Base-by-base conservation (phyloP, 1,284 basidiomycete species). In the Pulchroboletus neoregius region DNA sequence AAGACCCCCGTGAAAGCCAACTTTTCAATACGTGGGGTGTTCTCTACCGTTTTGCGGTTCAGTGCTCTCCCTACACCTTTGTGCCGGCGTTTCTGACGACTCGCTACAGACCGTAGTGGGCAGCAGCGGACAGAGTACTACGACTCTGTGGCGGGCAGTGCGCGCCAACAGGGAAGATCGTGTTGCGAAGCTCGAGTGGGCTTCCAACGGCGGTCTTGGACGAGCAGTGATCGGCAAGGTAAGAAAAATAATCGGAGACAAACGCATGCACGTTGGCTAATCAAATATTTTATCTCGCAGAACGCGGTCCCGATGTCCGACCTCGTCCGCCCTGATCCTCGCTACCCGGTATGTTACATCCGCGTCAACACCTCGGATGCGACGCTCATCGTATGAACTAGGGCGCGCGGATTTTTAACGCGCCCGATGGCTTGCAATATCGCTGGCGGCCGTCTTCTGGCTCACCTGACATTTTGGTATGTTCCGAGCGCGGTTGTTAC, bases 181-280 rank as follows among this genome's bases (percentile, higher is more conserved):
- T 38, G 82, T 90, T 57, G 87, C 88, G 55, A 87, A 83, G 69
- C 78, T 91, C 50, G 88, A 91, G 67, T 91, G 87, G 88, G 77
- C 83, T 45, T 70, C 79, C 44, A 85, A 78, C 57, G 87, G 87
- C 50, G 80, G 83, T 46, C 81, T 90, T 47, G 87, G 88, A 54
- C 86, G 88, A 58, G 81, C 85, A 55, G 74, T 85, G 55, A 87
- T 91, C 60, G 87, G 87, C 61, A 89, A 88, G 75, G 87, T 87
- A 55, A 53, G 58, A 61, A 58, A 47, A 41, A 20, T 36, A 39
- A 48, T 36, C 26, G 27, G 46, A 23, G 36, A 18, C 26, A 20
- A 45, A 32, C 2, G 7, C 27, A 6, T 22, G 49, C 47, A 49
- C 42, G 39, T 49, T 43, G 45, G 42, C 51, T 62, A 44, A 64